A percentile compares a stretch with the other conserved stretches of the same genome.
Conservation (phyloP, 208 protist genomes). For the Wallacemonas rigidus region DNA sequence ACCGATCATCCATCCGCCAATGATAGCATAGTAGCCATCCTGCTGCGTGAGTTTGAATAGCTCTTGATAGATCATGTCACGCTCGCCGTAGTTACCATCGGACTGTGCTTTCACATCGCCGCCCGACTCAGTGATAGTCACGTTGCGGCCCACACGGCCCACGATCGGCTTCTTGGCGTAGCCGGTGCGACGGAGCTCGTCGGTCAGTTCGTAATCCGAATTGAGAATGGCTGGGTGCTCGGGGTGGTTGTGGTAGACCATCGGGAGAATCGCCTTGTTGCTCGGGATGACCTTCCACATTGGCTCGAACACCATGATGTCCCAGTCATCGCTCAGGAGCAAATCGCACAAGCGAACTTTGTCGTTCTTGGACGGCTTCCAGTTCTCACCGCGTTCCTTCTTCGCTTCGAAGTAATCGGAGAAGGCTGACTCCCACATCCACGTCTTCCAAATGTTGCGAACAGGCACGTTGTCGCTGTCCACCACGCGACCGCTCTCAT, state of each 20-base stretch:
- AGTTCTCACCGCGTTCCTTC: conserved; percentile 60
- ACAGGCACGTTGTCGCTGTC: conserved; percentile 80
- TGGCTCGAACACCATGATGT: conserved; percentile 84
- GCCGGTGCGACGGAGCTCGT: conserved; percentile 53
- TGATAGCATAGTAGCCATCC: conserved; percentile 86
- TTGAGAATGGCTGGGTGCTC: conserved; percentile 74
- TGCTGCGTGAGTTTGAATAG: conserved; percentile 67
- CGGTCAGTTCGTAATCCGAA: conserved; percentile 69
- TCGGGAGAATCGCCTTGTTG: conserved; percentile 91
- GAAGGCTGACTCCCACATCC: conserved; percentile 92
- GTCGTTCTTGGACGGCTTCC: conserved; percentile 62
- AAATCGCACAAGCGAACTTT: conserved; percentile 88
- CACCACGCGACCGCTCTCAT: conserved; percentile 66
- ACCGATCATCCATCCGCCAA: conserved; percentile 90
- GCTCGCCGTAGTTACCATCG: conserved; percentile 77
- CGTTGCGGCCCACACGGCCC: conserved; percentile 84
- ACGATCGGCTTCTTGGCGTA: conserved; percentile 90
- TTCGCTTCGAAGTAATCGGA: conserved; percentile 64
- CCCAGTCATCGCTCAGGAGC: conserved; percentile 70
- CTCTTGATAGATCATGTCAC: conserved; percentile 88
- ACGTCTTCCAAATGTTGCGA: conserved; percentile 90
- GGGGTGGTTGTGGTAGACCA: conserved; percentile 84
- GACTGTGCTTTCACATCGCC: conserved; percentile 65
- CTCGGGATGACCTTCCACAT: conserved; percentile 93
- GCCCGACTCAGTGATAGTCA: conserved; percentile 65